These are phyloP conservation scores for Cladophialophora carrionii DNA, from an alignment of 2,329 filamentous ascomycete species.

Conservation along the genomic window DNA sequence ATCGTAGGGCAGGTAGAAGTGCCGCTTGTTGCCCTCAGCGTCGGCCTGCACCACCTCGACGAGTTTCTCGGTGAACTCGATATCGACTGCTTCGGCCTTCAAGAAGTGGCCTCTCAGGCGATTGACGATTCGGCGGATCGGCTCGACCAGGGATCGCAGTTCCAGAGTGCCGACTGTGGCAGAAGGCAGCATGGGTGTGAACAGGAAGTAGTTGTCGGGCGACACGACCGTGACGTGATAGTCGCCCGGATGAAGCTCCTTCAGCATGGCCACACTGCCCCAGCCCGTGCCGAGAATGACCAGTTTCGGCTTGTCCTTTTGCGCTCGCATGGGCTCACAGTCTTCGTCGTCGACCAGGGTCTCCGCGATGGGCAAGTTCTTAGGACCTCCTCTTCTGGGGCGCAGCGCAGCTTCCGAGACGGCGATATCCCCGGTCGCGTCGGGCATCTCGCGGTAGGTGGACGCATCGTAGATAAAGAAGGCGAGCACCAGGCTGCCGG, in stretches of 20 bases:
- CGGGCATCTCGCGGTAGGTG: conserved; percentile 77
- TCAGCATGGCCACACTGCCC: conserved; percentile 90
- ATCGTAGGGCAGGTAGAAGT: conserved; percentile 96
- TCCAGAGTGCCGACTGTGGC: conserved; percentile 96
- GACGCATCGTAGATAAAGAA: conserved; percentile 95
- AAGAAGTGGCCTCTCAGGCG: conserved; percentile 85
- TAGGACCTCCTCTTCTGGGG: conserved; percentile 82
- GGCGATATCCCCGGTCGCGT: conserved; percentile 68
- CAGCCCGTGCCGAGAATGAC: conserved; percentile 93
- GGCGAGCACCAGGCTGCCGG: conserved; percentile 69
- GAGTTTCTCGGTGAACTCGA: conserved; percentile 88
- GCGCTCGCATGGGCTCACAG: conserved; percentile 65
- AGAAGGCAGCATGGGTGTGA: conserved; percentile 96
- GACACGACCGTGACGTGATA: conserved; percentile 96
- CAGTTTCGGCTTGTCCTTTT: conserved; percentile 86
- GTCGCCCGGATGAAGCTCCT: conserved; percentile 84
- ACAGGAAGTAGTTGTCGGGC: conserved; percentile 94
- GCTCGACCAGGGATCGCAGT: conserved; percentile 87
- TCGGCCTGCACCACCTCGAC: conserved; percentile 81
- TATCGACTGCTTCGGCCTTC: conserved; percentile 80
- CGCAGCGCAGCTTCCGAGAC: conserved; percentile 83
- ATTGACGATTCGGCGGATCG: conserved; percentile 80
- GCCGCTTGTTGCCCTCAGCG: conserved; percentile 68
- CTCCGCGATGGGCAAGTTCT: conserved; percentile 91
- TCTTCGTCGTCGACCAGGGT: conserved; percentile 89